Conservation (phyloP, 1,284 basidiomycete species). For the Tetrapyrgos nigripes region DNA sequence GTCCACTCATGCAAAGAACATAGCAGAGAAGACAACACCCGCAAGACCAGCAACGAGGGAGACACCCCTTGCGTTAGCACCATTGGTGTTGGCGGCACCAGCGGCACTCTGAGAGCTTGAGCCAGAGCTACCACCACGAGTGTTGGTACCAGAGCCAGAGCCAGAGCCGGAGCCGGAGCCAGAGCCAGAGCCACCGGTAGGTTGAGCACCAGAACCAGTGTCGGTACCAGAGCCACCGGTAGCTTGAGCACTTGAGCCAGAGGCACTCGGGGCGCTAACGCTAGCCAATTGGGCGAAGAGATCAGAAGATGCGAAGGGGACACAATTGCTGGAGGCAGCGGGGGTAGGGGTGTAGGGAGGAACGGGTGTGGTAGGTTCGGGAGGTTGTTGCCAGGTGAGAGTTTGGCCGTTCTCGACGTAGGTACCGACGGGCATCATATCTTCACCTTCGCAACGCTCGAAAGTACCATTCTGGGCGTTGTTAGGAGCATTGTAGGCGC, state of each 20-base stretch:
- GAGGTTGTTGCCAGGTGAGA: slow-evolving; percentile 60
- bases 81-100: slow-evolving; percentile 33
- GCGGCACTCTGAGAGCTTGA: slow-evolving; percentile 24
- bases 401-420: slow-evolving; percentile 54
- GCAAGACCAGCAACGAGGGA: slow-evolving; percentile 43
- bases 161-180: slow-evolving; percentile 28
- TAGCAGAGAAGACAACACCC: slow-evolving; percentile 50
- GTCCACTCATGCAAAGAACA: slow-evolving; percentile 49
- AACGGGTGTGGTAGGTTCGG: slow-evolving; percentile 64
- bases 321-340: slow-evolving; percentile 70
- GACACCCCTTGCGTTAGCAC: slow-evolving; percentile 36
- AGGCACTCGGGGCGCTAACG: slow-evolving; percentile 17
- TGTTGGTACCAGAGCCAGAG: slow-evolving; percentile 20
- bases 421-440: slow-evolving; percentile 62
- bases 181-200: not conserved
- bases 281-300: slow-evolving; percentile 51
- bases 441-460: slow-evolving; percentile 66
- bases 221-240: not conserved
- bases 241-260: slow-evolving; percentile 13
- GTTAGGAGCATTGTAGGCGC: slow-evolving; percentile 73
- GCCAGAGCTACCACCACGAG: slow-evolving; percentile 19
- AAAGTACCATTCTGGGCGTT: slow-evolving; percentile 61
- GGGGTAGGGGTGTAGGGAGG: slow-evolving; percentile 64
- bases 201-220: not conserved
- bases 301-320: slow-evolving; percentile 56